A percentile compares a stretch with the other conserved stretches of the same genome.
Evolutionary conservation across 805 yeast genomes (phyloP).

Genomic region (Yamadazyma insecticola): DNA sequence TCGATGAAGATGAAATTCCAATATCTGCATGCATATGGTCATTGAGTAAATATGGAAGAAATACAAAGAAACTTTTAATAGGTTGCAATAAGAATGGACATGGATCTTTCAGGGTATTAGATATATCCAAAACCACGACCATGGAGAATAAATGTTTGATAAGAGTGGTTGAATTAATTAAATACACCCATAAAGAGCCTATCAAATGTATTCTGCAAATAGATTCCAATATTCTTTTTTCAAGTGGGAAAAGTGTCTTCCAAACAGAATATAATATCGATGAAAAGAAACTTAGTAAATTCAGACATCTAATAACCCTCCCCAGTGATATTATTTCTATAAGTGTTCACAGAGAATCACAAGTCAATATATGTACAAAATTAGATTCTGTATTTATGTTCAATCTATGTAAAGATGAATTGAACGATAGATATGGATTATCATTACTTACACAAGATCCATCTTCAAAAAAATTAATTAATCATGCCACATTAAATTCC

Average conservation of each 20-base stretch:
- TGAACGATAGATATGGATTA: slow-evolving; percentile 8
- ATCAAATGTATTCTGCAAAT: slow-evolving; percentile 31
- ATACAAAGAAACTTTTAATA: slow-evolving; percentile 31
- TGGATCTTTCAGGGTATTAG: slow-evolving; percentile 35
- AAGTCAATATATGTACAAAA: slow-evolving; percentile 24
- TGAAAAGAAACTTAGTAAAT: slow-evolving; percentile 28
- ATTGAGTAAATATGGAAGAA: slow-evolving; percentile 22
- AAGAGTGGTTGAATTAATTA: slow-evolving; percentile 25
- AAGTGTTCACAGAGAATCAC: slow-evolving; percentile 11
- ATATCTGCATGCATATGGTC: slow-evolving; percentile 31
- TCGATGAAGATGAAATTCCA: slow-evolving; percentile 25
- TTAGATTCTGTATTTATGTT: slow-evolving; percentile 33
- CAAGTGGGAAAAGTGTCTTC: slow-evolving; percentile 25
- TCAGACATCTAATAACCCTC: slow-evolving; percentile 17
- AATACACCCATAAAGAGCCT: slow-evolving; percentile 28
- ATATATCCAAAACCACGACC: slow-evolving; percentile 17
- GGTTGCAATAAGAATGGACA: slow-evolving; percentile 7
- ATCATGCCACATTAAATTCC: slow-evolving; percentile 18
- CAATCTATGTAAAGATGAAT: slow-evolving; percentile 8
- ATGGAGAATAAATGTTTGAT: slow-evolving; percentile 13
- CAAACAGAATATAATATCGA: slow-evolving; percentile 29
- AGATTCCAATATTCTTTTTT: slow-evolving; percentile 27
- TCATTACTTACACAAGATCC: slow-evolving; percentile 25
- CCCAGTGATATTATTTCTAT: slow-evolving; percentile 28
- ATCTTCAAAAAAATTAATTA: slow-evolving; percentile 27